Evolutionary conservation across 1,284 basidiomycete genomes (phyloP).

Genomic region (Ustilago cynodontis): DNA sequence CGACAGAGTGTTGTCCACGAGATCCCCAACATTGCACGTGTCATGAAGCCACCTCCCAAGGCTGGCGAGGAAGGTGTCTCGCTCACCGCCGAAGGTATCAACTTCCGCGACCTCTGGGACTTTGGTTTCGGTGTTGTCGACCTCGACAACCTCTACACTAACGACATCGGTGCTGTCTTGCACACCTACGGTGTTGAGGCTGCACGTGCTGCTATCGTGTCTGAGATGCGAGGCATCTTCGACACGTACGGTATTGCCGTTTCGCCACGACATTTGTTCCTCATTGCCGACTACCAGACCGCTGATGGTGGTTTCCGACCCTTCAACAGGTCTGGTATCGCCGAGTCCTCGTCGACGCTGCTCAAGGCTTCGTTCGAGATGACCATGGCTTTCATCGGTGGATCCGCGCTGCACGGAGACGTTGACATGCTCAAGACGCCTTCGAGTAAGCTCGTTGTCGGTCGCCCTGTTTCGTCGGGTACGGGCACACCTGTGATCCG

Average conservation of each 20-base stretch:
- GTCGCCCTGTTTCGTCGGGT: constrained; percentile 62
- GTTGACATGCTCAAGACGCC: constrained; percentile 91
- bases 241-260: constrained; percentile 96
- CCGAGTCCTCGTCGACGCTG: constrained; percentile 88
- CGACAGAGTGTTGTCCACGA: constrained; percentile 66
- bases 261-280: constrained; percentile 90
- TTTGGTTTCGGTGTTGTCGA: constrained; percentile 85
- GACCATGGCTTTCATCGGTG: constrained; percentile 93
- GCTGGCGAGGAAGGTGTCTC: constrained; percentile 51
- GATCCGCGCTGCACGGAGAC: constrained; percentile 93
- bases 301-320: constrained; percentile 97
- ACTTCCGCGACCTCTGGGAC: constrained; percentile 90
- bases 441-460: constrained; percentile 88
- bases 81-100: constrained; percentile 72
- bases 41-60: constrained; percentile 63
- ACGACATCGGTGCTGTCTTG: constrained; percentile 93
- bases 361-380: constrained; percentile 98
- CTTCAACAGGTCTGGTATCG: constrained; percentile 95
- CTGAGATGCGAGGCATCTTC: constrained; percentile 92
- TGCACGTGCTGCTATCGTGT: constrained; percentile 71
- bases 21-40: constrained; percentile 63
- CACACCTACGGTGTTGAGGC: constrained; percentile 80
- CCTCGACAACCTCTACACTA: constrained; percentile 87
- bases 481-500: constrained; percentile 63
- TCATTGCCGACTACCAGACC: constrained; percentile 99